Conservation (phyloP, 805 yeast genomes). For the Nakazawaea laoshanensis region DNA sequence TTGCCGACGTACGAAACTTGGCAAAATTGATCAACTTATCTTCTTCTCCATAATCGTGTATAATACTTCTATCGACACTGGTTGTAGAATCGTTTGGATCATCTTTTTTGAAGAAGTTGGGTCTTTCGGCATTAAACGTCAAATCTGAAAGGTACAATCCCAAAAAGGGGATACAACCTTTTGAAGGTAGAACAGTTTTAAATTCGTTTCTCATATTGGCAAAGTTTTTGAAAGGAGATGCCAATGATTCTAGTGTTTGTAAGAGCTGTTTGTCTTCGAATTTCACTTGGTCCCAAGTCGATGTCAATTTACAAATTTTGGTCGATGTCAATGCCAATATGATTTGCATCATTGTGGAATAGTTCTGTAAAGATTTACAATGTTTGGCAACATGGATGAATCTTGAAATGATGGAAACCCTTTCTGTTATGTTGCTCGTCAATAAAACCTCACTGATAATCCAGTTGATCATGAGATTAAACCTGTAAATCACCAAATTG, state of each 20-base stretch:
- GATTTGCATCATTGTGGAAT: conserved; percentile 81
- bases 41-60: conserved; percentile 13
- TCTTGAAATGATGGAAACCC: conserved; percentile 68
- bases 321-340: conserved; percentile 70
- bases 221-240: conserved; percentile 73
- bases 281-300: conserved; percentile 69
- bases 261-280: conserved; percentile 65
- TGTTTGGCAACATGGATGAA: conserved; percentile 81
- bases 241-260: conserved; percentile 58
- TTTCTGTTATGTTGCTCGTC: conserved; percentile 49
- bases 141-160: conserved; percentile 82
- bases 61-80: conserved; percentile 3
- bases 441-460: conserved; percentile 78
- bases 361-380: conserved; percentile 69
- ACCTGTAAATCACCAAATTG: conserved; percentile 74
- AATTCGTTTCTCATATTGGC: conserved; percentile 55
- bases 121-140: conserved; percentile 61
- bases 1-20: conserved; percentile 67
- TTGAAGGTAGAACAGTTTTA: conserved; percentile 47
- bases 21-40: conserved; percentile 62
- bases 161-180: conserved; percentile 85
- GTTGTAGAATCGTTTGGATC: conserved; percentile 9
- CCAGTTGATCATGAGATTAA: conserved; percentile 89
- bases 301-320: conserved; percentile 46
- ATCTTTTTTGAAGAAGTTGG: conserved; percentile 30